A percentile compares a stretch with the other conserved stretches of the same genome.
These are phyloP conservation scores for Ophiocordyceps camponoti-rufipedis DNA, from an alignment of 2,329 filamentous ascomycete genomes.

Conservation along the genomic window DNA sequence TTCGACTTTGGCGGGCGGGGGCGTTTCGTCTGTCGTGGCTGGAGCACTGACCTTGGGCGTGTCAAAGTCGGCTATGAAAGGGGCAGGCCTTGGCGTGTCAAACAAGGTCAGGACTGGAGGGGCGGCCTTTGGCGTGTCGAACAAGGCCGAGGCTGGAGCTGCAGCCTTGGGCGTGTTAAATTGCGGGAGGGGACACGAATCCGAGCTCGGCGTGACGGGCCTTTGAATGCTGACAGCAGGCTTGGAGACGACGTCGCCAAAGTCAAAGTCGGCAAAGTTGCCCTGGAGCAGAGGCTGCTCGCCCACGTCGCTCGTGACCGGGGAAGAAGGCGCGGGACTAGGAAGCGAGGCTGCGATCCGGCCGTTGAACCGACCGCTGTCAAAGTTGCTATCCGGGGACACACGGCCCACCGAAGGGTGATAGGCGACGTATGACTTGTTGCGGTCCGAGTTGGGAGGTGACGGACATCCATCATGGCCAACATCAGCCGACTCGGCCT, in stretches of 20 bases:
- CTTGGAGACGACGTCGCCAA: conserved; percentile 13
- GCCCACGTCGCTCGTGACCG: conserved; percentile 10
- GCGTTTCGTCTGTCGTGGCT: too few relatives aligned
- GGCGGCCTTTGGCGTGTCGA: too few relatives aligned
- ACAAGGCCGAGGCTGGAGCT: too few relatives aligned
- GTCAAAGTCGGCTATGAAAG: too few relatives aligned
- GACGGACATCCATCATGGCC: conserved; percentile 14
- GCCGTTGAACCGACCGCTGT: conserved; percentile 7
- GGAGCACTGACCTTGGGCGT: too few relatives aligned
- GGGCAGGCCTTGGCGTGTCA: too few relatives aligned
- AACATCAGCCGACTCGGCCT: not conserved
- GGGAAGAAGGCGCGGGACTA: conserved; percentile 27
- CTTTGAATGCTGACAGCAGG: not conserved
- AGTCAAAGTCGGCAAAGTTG: conserved; percentile 20
- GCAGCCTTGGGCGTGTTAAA: too few relatives aligned
- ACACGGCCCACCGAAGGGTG: conserved; percentile 1
- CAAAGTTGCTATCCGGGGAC: conserved; percentile 3
- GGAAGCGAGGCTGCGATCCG: conserved; percentile 17
- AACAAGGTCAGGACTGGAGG: too few relatives aligned
- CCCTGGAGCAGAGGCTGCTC: conserved; percentile 11
- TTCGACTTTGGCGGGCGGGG: not conserved
- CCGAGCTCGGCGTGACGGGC: not conserved
- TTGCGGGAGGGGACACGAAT: too few relatives aligned
- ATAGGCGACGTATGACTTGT: conserved; percentile 7
- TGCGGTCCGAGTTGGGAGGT: conserved; percentile 17